phyloP scores from a whole-genome alignment of 78 protist species.

The Goniomonas avonlea region DNA sequence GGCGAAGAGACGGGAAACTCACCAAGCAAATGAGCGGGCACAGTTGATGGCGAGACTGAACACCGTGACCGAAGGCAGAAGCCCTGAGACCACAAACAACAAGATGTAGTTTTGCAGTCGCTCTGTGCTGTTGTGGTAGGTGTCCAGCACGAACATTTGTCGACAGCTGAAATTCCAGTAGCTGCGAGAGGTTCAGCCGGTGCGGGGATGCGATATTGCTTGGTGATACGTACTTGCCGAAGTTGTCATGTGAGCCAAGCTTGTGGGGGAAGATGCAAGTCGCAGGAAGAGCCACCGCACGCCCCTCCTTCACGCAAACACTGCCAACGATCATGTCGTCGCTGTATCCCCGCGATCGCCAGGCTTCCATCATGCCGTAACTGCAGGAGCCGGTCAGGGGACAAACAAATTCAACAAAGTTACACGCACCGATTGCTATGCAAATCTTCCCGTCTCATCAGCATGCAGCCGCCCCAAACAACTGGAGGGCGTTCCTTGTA shows the following conservation, averaged over 20 bases:
- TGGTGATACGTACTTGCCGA: neutral
- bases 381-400: neutral
- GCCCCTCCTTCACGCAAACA: neutral
- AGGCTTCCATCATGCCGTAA: conserved; percentile 16
- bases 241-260: neutral
- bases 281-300: neutral
- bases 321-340: conserved; percentile 21
- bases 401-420: too few species aligned
- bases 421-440: neutral
- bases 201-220: neutral
- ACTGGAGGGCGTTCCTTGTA: neutral
- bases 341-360: conserved; percentile 39
- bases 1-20: too few species aligned
- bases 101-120: neutral
- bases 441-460: neutral
- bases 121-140: neutral
- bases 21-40: too few species aligned
- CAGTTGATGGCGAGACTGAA: too few species aligned
- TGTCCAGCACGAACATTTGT: conserved; percentile 5
- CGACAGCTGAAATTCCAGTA: neutral
- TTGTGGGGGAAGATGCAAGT: neutral
- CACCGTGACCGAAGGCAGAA: too few species aligned
- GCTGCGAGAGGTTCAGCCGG: neutral
- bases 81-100: neutral
- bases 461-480: conserved; percentile 37